phyloP scores from a whole-genome alignment of 2,329 filamentous ascomycete genomes.

The Fusarium sp. region DNA sequence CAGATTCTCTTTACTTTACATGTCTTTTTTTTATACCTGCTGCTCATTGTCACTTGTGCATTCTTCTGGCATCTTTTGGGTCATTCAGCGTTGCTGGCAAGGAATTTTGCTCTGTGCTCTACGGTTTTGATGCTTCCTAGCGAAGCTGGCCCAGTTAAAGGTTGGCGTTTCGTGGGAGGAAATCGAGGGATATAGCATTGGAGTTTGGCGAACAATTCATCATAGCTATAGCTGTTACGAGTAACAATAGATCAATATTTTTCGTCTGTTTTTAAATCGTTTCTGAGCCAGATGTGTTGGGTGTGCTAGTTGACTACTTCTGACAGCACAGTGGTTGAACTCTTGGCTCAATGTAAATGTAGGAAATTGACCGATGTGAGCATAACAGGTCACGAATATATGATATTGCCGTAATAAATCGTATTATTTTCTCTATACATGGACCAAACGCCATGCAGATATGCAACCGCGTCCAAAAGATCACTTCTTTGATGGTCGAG shows the following conservation, averaged over 20 bases:
- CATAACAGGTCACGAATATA: not conserved
- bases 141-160: conserved; percentile 32
- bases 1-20: conserved; percentile 14
- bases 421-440: conserved; percentile 29
- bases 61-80: conserved; percentile 15
- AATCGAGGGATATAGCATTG: conserved; percentile 19
- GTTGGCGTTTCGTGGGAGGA: conserved; percentile 36
- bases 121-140: conserved; percentile 31
- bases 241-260: conserved; percentile 29
- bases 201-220: conserved; percentile 30
- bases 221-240: conserved; percentile 26
- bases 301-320: too few relatives aligned
- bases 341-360: too few relatives aligned
- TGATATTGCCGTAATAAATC: not conserved
- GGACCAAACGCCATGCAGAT: conserved; percentile 30
- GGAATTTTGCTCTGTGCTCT: not conserved
- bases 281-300: not conserved
- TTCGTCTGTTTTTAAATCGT: too few relatives aligned
- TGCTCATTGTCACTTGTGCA: conserved; percentile 17
- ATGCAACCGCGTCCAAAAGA: conserved; percentile 6
- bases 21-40: conserved; percentile 10
- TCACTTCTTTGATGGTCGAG: conserved; percentile 70
- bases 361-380: not conserved
- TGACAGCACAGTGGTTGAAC: too few relatives aligned
- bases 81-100: conserved; percentile 6